Evolutionary conservation across 2,329 filamentous ascomycete species (phyloP).

Genomic region (Fusarium transvaalense): DNA sequence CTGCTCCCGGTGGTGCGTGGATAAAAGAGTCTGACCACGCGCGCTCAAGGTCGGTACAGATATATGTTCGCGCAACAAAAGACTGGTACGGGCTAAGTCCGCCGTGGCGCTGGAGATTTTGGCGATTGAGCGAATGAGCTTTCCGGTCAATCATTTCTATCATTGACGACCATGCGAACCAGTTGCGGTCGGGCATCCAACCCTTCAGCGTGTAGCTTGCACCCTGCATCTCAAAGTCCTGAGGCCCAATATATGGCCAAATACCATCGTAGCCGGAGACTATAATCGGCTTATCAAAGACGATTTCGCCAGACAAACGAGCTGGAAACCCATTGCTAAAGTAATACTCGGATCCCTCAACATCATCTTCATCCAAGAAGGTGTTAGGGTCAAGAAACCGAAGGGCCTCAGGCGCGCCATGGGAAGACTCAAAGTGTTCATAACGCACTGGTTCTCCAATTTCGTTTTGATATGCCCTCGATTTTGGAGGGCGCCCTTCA

Average conservation of each 20-base stretch:
- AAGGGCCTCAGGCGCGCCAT: slow-evolving; percentile 43
- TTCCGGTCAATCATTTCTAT: slow-evolving; percentile 49
- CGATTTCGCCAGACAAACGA: slow-evolving; percentile 9
- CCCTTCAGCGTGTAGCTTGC: slow-evolving; percentile 59
- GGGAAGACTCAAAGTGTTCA: slow-evolving; percentile 34
- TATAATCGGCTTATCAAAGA: slow-evolving; percentile 42
- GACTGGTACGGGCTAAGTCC: slow-evolving; percentile 28
- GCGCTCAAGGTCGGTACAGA: slow-evolving; percentile 62
- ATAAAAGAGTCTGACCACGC: slow-evolving; percentile 51
- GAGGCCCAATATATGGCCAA: slow-evolving; percentile 51
- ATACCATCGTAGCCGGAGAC: slow-evolving; percentile 45
- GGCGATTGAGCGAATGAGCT: slow-evolving; percentile 23
- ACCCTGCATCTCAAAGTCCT: slow-evolving; percentile 54
- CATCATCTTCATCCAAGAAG: slow-evolving; percentile 51
- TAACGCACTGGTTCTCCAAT: slow-evolving; percentile 33
- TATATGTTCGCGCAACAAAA: slow-evolving; percentile 52
- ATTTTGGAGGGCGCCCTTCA: slow-evolving; percentile 18
- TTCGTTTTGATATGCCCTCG: slow-evolving; percentile 19
- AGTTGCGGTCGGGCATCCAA: slow-evolving; percentile 58
- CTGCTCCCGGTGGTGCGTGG: slow-evolving; percentile 37
- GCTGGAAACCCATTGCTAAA: slow-evolving; percentile 12
- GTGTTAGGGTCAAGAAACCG: slow-evolving; percentile 60
- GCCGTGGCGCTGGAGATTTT: slow-evolving; percentile 21
- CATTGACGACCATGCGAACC: slow-evolving; percentile 53
- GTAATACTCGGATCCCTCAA: slow-evolving; percentile 11